Evolutionary conservation across 1,284 basidiomycete genomes (phyloP), one percentile per base, ranked within the genome.

Genomic region (Schizophyllum commune): DNA sequence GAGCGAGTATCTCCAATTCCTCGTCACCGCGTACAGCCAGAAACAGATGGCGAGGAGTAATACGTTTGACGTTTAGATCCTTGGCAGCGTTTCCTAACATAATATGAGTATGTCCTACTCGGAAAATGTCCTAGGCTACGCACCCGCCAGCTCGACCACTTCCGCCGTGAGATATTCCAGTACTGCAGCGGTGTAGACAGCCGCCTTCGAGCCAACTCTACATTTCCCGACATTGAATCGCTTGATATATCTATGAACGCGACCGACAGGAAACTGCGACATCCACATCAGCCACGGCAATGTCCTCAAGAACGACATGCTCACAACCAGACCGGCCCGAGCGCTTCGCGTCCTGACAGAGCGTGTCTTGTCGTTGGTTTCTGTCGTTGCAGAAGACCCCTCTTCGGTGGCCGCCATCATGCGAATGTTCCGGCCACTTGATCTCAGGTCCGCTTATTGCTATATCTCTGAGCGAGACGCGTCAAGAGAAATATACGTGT

Each of bases 21-120:
- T 98, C 95, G 73, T 98, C 96, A 58, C 96, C 96, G 65, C 96
- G 92, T 68, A 98, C 98, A 34, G 96, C 94, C 27, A 95, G 83
- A 73, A 95, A 93, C 67, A 96, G 75, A 75, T 96, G 94, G 66
- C 93, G 91, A 19, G 96, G 96, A 0, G 94, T 97, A 74, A 98
- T 97, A 73, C 96, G 92, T 77, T 98, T 98, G 55, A 97, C 94
- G 60, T 91, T 86, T 52, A 98, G 83, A 78, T 98, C 96, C 73
- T 97, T 97, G 9, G 95, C 96, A 22, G 96, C 96, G 74, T 98
- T 98, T 52, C 96, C 96, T 94, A 13, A 58, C 32, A 52, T 53
- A 57, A 57, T 52, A 19, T 21, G 53, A 4, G 27, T 8, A 47
- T 53, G 27, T 58, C 19, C 22, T 51, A 39, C 5, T 32, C 21